These are phyloP conservation scores for Entomortierella lignicola DNA, from an alignment of 192 early-diverging fungal species.

Conservation along the genomic window DNA sequence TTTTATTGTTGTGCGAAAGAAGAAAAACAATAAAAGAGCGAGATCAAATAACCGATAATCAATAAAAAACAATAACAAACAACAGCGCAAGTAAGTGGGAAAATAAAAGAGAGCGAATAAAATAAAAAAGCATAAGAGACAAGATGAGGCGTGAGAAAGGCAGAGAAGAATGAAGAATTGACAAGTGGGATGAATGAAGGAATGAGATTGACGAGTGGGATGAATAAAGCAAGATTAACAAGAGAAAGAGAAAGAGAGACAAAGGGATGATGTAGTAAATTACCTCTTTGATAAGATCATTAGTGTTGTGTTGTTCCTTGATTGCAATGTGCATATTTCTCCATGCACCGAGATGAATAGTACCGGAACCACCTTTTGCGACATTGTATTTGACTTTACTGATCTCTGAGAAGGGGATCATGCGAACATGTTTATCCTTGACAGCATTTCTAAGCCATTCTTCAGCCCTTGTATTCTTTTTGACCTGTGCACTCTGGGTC, in stretches of 20 bases:
- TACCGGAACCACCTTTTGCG: conserved; percentile 51
- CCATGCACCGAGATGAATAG: conserved; percentile 55
- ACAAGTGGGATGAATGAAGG: too few species aligned
- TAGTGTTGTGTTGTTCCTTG: conserved; percentile 55
- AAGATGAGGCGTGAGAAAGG: too few species aligned
- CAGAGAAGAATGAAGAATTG: too few species aligned
- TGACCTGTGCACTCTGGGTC: conserved; percentile 50
- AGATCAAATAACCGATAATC: too few species aligned
- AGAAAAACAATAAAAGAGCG: too few species aligned
- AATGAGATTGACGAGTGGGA: too few species aligned
- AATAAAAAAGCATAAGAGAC: too few species aligned
- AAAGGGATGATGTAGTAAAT: neutral
- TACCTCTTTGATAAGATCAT: conserved; percentile 58
- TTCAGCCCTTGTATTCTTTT: conserved; percentile 50
- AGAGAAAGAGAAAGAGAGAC: neutral
- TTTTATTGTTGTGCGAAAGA: too few species aligned
- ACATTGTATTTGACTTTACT: conserved; percentile 55
- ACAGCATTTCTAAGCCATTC: conserved; percentile 53
- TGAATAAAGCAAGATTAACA: too few species aligned
- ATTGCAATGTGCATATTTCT: conserved; percentile 55
- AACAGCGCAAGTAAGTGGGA: too few species aligned
- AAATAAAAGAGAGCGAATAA: too few species aligned
- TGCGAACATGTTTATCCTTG: conserved; percentile 54
- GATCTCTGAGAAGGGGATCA: conserved; percentile 56
- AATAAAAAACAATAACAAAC: too few species aligned